A percentile compares a stretch with the other conserved stretches of the same genome.
Conservation (phyloP, 257 asterid genomes). For the Solanum sitiens region DNA sequence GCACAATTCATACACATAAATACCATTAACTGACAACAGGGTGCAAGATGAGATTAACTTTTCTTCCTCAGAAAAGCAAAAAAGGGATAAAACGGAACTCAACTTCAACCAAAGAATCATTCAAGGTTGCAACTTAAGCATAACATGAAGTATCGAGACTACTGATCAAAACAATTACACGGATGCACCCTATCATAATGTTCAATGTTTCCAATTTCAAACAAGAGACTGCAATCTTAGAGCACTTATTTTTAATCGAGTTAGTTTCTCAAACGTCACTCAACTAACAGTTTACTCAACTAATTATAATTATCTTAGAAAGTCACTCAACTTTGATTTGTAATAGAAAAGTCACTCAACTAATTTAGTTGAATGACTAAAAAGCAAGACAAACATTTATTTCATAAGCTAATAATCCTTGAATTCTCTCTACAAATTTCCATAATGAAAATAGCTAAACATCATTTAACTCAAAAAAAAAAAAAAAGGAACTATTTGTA, state of each 20-base stretch:
- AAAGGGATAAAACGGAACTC: neutral
- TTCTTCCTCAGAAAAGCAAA: neutral
- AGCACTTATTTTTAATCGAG: neutral
- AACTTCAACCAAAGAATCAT: neutral
- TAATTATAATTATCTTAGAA: neutral
- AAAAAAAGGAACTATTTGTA: neutral
- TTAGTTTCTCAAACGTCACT: neutral
- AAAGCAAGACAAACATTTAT: neutral
- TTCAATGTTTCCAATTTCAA: neutral
- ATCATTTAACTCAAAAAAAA: neutral
- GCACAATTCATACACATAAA: neutral
- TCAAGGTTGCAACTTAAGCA: neutral
- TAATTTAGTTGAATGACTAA: neutral
- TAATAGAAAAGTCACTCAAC: neutral
- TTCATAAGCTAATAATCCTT: neutral
- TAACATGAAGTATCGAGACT: neutral
- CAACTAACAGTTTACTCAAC: neutral
- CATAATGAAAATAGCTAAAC: neutral
- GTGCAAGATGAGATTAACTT: neutral
- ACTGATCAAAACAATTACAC: neutral
- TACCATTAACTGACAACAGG: neutral
- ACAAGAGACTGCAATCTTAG: neutral
- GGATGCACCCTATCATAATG: neutral
- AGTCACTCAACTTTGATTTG: neutral
- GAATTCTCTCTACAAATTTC: neutral